Evolutionary conservation across 805 yeast species (phyloP), one percentile per base, ranked within the genome.

Genomic region (Cephaloascus albidus): DNA sequence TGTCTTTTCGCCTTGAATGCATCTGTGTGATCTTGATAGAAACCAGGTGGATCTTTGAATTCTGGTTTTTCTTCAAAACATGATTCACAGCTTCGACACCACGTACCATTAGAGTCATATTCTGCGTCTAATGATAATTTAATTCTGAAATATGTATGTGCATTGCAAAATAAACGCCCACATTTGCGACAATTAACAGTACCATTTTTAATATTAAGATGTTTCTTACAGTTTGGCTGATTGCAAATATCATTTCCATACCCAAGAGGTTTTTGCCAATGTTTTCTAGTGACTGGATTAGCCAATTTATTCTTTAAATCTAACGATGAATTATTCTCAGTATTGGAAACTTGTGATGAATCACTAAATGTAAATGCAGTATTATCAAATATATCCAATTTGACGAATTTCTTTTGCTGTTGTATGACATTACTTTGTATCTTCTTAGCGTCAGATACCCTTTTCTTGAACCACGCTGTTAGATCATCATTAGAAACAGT

Each of bases 141-240:
- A 35, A 77, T 67, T 38, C 69, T 63, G 47, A 66, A 78, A 38
- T 61, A 53, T 3, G 87, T 65, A 58, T 88, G 95, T 20, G 54
- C 57, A 43, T 71, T 70, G 54, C 96, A 87, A 52, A 59, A 85
- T 15, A 87, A 54, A 19, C 64, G 51, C 0, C 96, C 96, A 60
- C 96, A 88, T 46, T 72, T 74, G 18, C 90, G 61, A 57, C 96
- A 85, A 53, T 86, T 81, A 4, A 76, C 74, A 2, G 70, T 57
- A 0, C 84, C 85, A 46, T 69, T 72, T 41, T 76, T 71, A 20
- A 74, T 61, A 37, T 61, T 69, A 31, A 82, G 58, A 3, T 43
- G 47, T 38, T 60, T 69, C 6, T 47, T 40, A 48, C 87, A 81
- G 0, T 48, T 47, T 0, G 44, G 42, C 20, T 53, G 50, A 1